Evolutionary conservation across 768 basidiomycete species (phyloP).

Genomic region (Pseudohyphozyma bogoriensis): DNA sequence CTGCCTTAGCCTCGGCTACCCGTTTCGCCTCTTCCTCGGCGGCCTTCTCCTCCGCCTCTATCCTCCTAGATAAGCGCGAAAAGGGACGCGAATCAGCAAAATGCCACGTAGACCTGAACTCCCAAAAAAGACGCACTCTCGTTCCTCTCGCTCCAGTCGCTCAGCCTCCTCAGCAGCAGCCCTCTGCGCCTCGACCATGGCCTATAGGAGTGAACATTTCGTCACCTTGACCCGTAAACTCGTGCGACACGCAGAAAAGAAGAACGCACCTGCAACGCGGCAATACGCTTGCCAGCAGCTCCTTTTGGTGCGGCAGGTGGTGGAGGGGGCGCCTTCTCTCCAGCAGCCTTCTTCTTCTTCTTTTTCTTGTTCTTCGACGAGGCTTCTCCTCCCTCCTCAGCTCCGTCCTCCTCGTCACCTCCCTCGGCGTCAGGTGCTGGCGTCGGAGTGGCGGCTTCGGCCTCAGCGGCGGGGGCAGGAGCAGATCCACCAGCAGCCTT

Average conservation of each 20-base stretch:
- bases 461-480: conserved; percentile 22
- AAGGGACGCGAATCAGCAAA: conserved; percentile 6
- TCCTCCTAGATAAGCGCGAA: conserved; percentile 43
- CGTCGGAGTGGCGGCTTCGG: too few relatives aligned
- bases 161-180: conserved; percentile 73
- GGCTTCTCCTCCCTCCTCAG: conserved; percentile 11
- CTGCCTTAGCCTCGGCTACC: conserved; percentile 79
- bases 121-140: conserved; percentile 4
- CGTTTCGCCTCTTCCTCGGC: conserved; percentile 71
- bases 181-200: conserved; percentile 82
- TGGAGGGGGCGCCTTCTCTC: conserved; percentile 33
- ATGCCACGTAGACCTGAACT: not conserved
- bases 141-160: conserved; percentile 57
- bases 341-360: conserved; percentile 35
- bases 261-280: conserved; percentile 52
- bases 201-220: not conserved
- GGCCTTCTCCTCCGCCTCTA: conserved; percentile 78
- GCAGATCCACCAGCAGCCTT: conserved; percentile 40
- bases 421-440: conserved; percentile 4
- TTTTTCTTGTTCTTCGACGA: conserved; percentile 35
- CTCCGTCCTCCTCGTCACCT: conserved; percentile 20
- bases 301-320: conserved; percentile 41
- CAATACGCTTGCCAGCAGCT: conserved; percentile 48
- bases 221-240: too few relatives aligned
- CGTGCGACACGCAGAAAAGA: too few relatives aligned